phyloP scores from a whole-genome alignment of 2,329 filamentous ascomycete genomes.

The Xylariaceae sp. region DNA sequence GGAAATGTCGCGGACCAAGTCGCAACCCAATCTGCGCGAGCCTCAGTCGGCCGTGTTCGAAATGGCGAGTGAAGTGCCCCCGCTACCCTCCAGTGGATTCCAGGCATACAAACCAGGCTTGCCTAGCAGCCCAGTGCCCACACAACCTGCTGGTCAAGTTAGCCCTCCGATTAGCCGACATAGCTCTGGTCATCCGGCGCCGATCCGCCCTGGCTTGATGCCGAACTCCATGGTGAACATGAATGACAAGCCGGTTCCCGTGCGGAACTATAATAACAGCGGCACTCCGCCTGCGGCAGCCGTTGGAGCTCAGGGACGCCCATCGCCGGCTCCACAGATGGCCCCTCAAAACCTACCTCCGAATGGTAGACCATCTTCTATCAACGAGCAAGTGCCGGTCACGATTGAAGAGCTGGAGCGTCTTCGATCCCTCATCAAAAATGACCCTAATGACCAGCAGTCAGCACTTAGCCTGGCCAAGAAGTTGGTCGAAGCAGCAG shows the following conservation, averaged over 20 bases:
- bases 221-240: constrained; percentile 45
- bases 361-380: constrained; percentile 27
- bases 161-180: constrained; percentile 29
- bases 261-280: constrained; percentile 50
- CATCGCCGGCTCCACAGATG: constrained; percentile 29
- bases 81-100: constrained; percentile 40
- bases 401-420: constrained; percentile 73
- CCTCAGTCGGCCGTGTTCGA: constrained; percentile 67
- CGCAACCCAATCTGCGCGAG: constrained; percentile 60
- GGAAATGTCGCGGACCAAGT: constrained; percentile 56
- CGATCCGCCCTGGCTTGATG: constrained; percentile 58
- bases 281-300: constrained; percentile 39
- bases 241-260: constrained; percentile 52
- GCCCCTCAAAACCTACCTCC: constrained; percentile 12
- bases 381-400: constrained; percentile 48
- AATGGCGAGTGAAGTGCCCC: constrained; percentile 59
- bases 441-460: constrained; percentile 65
- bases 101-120: constrained; percentile 28
- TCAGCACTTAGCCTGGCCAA: constrained; percentile 71
- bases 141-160: constrained; percentile 26
- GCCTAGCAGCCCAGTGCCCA: constrained; percentile 22
- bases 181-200: constrained; percentile 52
- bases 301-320: constrained; percentile 32
- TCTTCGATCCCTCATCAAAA: constrained; percentile 63
- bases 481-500: constrained; percentile 78